Evolutionary conservation across 345 rosid species (phyloP), one percentile per base, ranked within the genome.

Genomic region (Jatropha curcas): DNA sequence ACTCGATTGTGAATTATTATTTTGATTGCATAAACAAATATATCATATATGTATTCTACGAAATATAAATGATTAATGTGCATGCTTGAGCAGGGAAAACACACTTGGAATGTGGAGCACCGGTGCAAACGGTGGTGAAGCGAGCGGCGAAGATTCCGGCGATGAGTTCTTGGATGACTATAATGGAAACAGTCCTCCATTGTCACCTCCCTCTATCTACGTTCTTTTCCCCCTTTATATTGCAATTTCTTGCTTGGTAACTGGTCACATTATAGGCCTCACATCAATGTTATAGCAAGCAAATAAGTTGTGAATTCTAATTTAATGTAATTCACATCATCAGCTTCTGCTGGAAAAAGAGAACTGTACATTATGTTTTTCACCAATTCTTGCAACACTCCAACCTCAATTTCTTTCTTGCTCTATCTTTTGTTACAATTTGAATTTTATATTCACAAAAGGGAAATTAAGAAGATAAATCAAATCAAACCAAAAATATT

Each of bases 71-170:
- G 39, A 28, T 7, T 13, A 37, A 69, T 37, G 3, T 33, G 1
- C 25, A 8, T 80, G 69, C 70, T 66, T 75, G 73, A 9, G 24
- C 85, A 92, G 97, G 89, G 82, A 89, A 84, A 94, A 94, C 84
- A 84, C 85, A 75, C 74, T 92, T 37, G 98, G 93, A 60, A 88
- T 82, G 90, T 93, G 97, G 96, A 86, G 78, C 79, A 86, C 90
- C 19, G 89, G 91, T 63, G 84, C 83, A 16, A 78, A 81, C 13
- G 81, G 78, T 9, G 50, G 50, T 56, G 82, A 81, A 31, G 41
- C 67, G 13, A 80, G 62, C 31, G 81, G 62, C 31, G 20, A 56
- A 16, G 77, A 69, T 7, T 55, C 82, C 1, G 78, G 66, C 62
- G 78, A 82, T 5, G 89, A 85, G 60, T 86, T 75, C 65, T 76